Percentiles rank a stretch among this genome's conserved stretches.
These are phyloP conservation scores for Peronospora tabacina DNA, from an alignment of 352 stramenopile species.

Conservation along the genomic window DNA sequence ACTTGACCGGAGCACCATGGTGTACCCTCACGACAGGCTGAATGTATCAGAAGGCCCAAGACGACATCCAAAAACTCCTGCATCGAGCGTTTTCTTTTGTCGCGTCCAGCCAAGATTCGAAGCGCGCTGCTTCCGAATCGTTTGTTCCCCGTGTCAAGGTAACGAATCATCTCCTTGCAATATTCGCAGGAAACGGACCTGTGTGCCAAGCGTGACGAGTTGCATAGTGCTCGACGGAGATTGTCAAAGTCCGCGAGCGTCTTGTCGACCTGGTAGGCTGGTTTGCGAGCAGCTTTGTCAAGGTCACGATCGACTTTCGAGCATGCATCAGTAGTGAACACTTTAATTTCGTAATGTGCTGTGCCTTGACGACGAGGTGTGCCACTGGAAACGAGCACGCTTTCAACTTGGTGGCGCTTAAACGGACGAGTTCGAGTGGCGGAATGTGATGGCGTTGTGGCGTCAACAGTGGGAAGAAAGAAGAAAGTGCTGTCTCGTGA, in stretches of 20 bases:
- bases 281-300: neutral
- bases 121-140: slow-evolving; percentile 10
- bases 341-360: slow-evolving; percentile 16
- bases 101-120: slow-evolving; percentile 9
- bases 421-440: slow-evolving; percentile 4
- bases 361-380: slow-evolving; percentile 15
- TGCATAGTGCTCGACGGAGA: slow-evolving; percentile 22
- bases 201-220: slow-evolving; percentile 21
- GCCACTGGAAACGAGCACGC: slow-evolving; percentile 9
- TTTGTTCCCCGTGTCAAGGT: slow-evolving; percentile 17
- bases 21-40: slow-evolving; percentile 8
- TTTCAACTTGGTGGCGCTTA: slow-evolving; percentile 19
- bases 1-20: slow-evolving; percentile 27
- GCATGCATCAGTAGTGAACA: slow-evolving; percentile 7
- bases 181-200: slow-evolving; percentile 24
- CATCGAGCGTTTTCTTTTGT: slow-evolving; percentile 19
- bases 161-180: slow-evolving; percentile 31
- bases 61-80: slow-evolving; percentile 24
- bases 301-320: slow-evolving; percentile 4
- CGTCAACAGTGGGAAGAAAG: neutral
- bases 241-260: slow-evolving; percentile 20
- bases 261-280: slow-evolving; percentile 18
- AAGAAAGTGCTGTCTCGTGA: neutral
- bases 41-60: slow-evolving; percentile 18
- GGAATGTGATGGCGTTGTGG: slow-evolving; percentile 1